phyloP scores from a whole-genome alignment of 345 rosid species.

The Murraya koenigii region DNA sequence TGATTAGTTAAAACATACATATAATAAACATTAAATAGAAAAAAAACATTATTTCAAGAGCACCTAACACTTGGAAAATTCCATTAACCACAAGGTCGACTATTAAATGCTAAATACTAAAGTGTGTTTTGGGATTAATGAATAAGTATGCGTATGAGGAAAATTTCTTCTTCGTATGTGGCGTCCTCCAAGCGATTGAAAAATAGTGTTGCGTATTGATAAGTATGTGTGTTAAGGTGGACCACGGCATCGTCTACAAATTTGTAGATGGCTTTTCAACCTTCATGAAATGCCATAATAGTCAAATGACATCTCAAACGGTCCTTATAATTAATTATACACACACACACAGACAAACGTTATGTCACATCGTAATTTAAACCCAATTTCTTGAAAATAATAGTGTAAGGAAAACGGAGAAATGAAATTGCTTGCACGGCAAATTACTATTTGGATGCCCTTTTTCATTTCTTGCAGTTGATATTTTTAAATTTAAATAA shows the following conservation, averaged over 20 bases:
- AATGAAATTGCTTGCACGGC: background rate
- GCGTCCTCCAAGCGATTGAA: too few species aligned
- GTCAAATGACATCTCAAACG: background rate
- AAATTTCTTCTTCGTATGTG: too few species aligned
- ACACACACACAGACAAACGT: too few species aligned
- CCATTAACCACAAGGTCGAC: conserved; percentile 68
- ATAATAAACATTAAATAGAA: too few species aligned
- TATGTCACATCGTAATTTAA: background rate
- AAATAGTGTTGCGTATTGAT: too few species aligned
- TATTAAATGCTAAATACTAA: background rate
- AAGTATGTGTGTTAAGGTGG: too few species aligned
- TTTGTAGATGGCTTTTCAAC: background rate
- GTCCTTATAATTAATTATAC: background rate
- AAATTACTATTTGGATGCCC: background rate
- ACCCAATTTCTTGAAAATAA: background rate
- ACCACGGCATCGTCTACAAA: background rate
- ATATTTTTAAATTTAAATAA: too few species aligned
- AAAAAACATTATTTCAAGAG: too few species aligned
- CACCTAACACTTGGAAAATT: conserved; percentile 1
- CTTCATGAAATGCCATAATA: background rate
- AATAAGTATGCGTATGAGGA: too few species aligned
- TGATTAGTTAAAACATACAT: too few species aligned
- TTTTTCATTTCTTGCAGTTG: too few species aligned
- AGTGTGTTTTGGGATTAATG: too few species aligned
- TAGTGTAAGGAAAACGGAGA: background rate